phyloP scores from a whole-genome alignment of 345 rosid genomes.

The Schrenkiella parvula region DNA sequence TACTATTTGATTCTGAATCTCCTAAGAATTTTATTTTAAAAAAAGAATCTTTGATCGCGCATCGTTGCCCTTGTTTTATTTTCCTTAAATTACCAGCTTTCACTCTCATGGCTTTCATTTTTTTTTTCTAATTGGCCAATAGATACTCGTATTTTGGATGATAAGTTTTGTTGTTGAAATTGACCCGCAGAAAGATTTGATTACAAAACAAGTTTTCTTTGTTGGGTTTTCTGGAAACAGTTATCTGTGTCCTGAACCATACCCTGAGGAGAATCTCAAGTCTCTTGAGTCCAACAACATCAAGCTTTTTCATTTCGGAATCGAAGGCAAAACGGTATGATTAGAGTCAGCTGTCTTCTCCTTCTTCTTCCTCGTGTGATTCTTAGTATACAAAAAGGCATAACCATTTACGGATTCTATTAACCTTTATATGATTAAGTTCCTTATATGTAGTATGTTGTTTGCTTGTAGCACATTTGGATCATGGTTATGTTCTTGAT shows the following conservation, averaged over 20 bases:
- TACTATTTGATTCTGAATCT: conserved; percentile 1
- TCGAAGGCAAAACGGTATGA: conserved; percentile 73
- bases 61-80: conserved; percentile 7
- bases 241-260: conserved; percentile 78
- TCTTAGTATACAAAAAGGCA: too few relatives aligned
- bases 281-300: conserved; percentile 53
- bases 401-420: too few relatives aligned
- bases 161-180: background rate
- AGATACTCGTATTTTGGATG: background rate
- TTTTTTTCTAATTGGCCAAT: background rate
- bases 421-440: too few relatives aligned
- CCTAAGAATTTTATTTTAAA: background rate
- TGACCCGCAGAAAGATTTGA: conserved; percentile 14
- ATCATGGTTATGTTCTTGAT: background rate
- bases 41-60: background rate
- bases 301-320: conserved; percentile 68
- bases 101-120: background rate
- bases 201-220: conserved; percentile 5
- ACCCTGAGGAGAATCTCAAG: conserved; percentile 64
- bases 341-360: too few relatives aligned
- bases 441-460: background rate
- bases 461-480: background rate
- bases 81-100: background rate
- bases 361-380: too few relatives aligned
- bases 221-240: conserved; percentile 38